Evolutionary conservation across 225 moss, liverwort and hornwort species (phyloP).

Genomic region (Polytrichum commune): DNA sequence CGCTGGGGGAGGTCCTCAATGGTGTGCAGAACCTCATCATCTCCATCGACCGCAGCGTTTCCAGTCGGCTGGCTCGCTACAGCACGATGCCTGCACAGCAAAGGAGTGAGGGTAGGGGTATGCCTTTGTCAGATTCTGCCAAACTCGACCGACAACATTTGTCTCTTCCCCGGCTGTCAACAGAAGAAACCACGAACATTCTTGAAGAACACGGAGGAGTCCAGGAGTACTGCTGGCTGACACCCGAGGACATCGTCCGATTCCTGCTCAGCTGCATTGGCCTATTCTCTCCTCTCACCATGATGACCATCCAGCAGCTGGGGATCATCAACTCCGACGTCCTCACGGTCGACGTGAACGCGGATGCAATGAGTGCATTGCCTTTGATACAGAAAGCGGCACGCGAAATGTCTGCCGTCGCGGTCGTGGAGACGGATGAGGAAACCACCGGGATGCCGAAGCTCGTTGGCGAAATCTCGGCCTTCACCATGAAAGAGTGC

Average conservation of each 20-base stretch:
- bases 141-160: conserved; percentile 1
- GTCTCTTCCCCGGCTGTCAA: conserved; percentile 5
- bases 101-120: background rate
- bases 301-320: conserved; percentile 67
- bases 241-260: conserved; percentile 65
- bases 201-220: background rate
- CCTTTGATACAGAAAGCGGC: conserved; percentile 46
- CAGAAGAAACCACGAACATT: background rate
- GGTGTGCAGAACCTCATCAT: conserved; percentile 67
- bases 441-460: conserved; percentile 22
- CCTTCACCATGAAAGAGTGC: conserved; percentile 51
- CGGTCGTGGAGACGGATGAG: conserved; percentile 35
- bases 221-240: conserved; percentile 68
- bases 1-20: conserved; percentile 48
- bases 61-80: conserved; percentile 28
- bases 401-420: conserved; percentile 65
- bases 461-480: conserved; percentile 55
- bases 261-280: conserved; percentile 60
- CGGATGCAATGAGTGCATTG: conserved; percentile 32
- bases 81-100: conserved; percentile 17
- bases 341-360: conserved; percentile 37
- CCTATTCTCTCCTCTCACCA: conserved; percentile 61
- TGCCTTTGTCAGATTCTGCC: conserved; percentile 5
- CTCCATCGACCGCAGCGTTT: conserved; percentile 32
- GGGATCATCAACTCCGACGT: conserved; percentile 51